Evolutionary conservation across 306 rosid species (phyloP).

Genomic region (Quercus alba): DNA sequence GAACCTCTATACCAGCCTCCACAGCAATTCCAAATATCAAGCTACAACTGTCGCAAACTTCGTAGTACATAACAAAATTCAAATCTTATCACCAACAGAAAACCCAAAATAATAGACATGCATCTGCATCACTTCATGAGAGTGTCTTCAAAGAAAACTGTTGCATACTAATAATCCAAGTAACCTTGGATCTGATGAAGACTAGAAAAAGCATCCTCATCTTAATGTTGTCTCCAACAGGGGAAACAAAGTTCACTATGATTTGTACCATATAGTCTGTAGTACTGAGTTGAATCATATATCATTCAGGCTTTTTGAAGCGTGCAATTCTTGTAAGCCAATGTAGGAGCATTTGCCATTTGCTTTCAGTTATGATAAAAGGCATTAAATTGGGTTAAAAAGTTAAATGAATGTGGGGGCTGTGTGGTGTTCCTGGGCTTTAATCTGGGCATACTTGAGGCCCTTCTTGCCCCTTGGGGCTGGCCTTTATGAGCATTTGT

Average conservation of each 20-base stretch:
- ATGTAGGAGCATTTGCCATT: neutral
- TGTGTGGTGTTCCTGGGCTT: neutral
- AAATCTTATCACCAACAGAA: neutral
- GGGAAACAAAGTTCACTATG: neutral
- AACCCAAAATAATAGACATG: neutral
- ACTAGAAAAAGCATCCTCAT: neutral
- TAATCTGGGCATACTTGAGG: neutral
- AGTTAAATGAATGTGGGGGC: conserved; percentile 1
- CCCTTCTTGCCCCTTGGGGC: neutral
- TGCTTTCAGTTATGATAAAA: neutral
- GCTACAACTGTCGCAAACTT: too few relatives aligned
- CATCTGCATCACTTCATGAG: neutral
- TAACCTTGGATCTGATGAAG: neutral
- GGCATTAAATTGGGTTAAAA: conserved; percentile 8
- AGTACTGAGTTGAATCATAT: neutral
- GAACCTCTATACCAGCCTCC: too few relatives aligned
- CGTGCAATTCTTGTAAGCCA: neutral
- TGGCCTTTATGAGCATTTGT: neutral
- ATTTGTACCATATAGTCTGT: neutral
- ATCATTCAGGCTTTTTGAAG: neutral
- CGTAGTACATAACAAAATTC: too few relatives aligned
- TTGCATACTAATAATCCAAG: neutral
- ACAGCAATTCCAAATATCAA: too few relatives aligned
- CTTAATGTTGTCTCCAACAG: conserved; percentile 12
- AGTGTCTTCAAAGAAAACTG: too few relatives aligned